phyloP scores from a whole-genome alignment of 1,284 basidiomycete genomes.

The Ceratobasidium sp. region DNA sequence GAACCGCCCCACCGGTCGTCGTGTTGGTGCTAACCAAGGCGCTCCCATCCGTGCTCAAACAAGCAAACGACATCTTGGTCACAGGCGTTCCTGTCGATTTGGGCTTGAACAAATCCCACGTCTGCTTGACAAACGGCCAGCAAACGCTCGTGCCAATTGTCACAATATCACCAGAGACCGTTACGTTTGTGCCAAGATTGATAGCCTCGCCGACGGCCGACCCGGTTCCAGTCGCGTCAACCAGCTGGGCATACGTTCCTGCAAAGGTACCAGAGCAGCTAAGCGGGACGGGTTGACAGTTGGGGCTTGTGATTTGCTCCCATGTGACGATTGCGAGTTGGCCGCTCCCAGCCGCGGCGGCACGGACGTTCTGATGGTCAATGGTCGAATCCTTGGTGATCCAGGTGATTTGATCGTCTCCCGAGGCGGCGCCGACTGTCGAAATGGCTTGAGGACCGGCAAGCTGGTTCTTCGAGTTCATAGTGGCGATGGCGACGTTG shows the following conservation, averaged over 20 bases:
- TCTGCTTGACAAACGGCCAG: slow-evolving; percentile 37
- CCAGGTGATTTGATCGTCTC: slow-evolving; percentile 27
- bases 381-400: slow-evolving; percentile 30
- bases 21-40: background rate
- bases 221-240: slow-evolving; percentile 26
- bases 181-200: slow-evolving; percentile 26
- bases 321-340: slow-evolving; percentile 29
- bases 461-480: slow-evolving; percentile 34
- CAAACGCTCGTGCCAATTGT: slow-evolving; percentile 18
- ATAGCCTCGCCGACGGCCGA: slow-evolving; percentile 9
- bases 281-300: slow-evolving; percentile 25
- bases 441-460: slow-evolving; percentile 21
- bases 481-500: slow-evolving; percentile 35
- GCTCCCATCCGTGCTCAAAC: slow-evolving; percentile 30
- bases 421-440: slow-evolving; percentile 22
- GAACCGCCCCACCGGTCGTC: background rate
- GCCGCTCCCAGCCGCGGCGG: slow-evolving; percentile 18
- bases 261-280: slow-evolving; percentile 37
- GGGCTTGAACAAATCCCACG: slow-evolving; percentile 20
- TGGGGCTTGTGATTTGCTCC: slow-evolving; percentile 24
- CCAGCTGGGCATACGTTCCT: slow-evolving; percentile 17
- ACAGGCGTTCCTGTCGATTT: slow-evolving; percentile 16
- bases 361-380: slow-evolving; percentile 28
- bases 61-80: slow-evolving; percentile 35
- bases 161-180: slow-evolving; percentile 24